Evolutionary conservation across 78 protist genomes (phyloP).

Genomic region (Chrysochromulina parva): DNA sequence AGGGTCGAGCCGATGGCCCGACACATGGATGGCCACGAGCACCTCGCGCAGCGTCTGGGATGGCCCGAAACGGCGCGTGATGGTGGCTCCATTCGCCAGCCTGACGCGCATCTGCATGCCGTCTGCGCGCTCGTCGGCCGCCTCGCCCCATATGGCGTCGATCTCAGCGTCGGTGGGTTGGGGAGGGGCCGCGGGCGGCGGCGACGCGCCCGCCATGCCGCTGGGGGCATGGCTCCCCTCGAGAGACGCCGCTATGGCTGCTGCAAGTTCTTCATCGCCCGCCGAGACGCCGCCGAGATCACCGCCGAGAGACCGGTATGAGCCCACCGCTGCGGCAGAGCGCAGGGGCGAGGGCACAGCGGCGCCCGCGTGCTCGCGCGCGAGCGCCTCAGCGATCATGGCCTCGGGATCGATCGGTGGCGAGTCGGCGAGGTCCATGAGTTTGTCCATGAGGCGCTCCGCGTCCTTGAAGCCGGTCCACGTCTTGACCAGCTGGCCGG

Average conservation of each 20-base stretch:
- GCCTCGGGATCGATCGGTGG: background rate
- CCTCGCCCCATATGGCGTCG: background rate
- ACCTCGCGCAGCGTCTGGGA: background rate
- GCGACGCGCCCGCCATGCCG: no score
- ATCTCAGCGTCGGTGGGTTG: background rate
- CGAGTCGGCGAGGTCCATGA: background rate
- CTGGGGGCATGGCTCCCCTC: no score
- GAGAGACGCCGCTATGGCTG: no score
- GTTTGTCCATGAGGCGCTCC: slow-evolving; percentile 14
- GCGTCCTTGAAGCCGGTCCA: background rate
- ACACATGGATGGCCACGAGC: background rate
- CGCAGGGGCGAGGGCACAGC: no score
- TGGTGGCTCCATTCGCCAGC: background rate
- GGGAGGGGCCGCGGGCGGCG: no score
- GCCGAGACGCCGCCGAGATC: no score
- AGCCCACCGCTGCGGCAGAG: no score
- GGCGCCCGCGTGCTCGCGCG: no score
- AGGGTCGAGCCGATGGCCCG: no score
- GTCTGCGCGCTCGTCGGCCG: background rate
- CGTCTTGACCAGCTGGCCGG: slow-evolving; percentile 4
- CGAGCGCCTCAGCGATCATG: no score
- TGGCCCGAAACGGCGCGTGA: background rate
- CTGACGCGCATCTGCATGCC: background rate
- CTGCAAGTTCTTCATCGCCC: no score
- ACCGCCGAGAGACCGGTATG: no score